Evolutionary conservation across 345 rosid species (phyloP).

Genomic region (Salix koriyanagi): DNA sequence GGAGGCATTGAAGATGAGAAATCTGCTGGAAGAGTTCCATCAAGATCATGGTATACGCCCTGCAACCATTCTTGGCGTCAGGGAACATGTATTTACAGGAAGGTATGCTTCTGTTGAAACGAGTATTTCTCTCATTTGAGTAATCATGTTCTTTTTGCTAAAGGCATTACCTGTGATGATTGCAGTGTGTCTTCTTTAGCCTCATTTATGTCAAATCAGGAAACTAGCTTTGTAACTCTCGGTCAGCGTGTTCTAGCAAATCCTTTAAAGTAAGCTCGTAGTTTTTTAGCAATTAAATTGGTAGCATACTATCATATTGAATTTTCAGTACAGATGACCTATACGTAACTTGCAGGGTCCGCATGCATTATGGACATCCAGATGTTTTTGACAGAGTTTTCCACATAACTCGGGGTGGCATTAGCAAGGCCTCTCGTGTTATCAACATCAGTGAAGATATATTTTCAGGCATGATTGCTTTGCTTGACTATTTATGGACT

Average conservation of each 20-base stretch:
- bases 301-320: slow-evolving; percentile 5
- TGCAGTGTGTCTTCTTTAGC: slow-evolving; percentile 98
- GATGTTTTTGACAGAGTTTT: slow-evolving; percentile 97
- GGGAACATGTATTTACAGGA: slow-evolving; percentile 97
- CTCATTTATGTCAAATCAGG: slow-evolving; percentile 94
- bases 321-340: background rate
- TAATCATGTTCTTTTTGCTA: background rate
- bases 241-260: slow-evolving; percentile 96
- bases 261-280: slow-evolving; percentile 76
- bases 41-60: slow-evolving; percentile 78
- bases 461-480: slow-evolving; percentile 55
- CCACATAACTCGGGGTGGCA: slow-evolving; percentile 97
- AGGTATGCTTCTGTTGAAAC: slow-evolving; percentile 40
- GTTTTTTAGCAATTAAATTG: background rate
- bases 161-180: slow-evolving; percentile 13
- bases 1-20: slow-evolving; percentile 97
- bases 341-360: slow-evolving; percentile 52
- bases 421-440: slow-evolving; percentile 98
- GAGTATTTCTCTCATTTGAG: background rate
- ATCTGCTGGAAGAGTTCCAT: slow-evolving; percentile 89
- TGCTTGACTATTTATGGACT: background rate
- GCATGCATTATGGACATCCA: slow-evolving; percentile 99
- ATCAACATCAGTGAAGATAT: slow-evolving; percentile 98
- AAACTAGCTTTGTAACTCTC: slow-evolving; percentile 85
- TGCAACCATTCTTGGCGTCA: slow-evolving; percentile 96